A percentile compares a stretch with the other conserved stretches of the same genome.
Conservation (phyloP, 371 early-diverging fungal genomes). For the Mortierella sp. region DNA sequence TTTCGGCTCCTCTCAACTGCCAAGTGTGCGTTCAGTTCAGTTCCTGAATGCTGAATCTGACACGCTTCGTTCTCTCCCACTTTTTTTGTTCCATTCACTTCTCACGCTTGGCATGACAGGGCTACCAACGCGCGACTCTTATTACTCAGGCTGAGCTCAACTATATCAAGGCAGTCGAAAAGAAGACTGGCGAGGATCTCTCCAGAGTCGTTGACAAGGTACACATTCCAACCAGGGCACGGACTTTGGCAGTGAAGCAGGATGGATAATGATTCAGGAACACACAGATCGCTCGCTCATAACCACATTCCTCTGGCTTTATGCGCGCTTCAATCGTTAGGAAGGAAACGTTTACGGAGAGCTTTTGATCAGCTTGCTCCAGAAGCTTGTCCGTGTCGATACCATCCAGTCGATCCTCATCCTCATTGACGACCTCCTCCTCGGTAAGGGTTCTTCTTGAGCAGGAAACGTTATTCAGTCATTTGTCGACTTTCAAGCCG, state of each 20-base stretch:
- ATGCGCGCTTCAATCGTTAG: conserved; percentile 11
- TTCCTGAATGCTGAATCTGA: neutral
- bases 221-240: neutral
- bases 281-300: neutral
- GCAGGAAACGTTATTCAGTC: neutral
- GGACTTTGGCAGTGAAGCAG: neutral
- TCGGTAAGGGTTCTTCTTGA: conserved; percentile 61
- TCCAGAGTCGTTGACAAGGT: conserved; percentile 65
- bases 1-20: neutral
- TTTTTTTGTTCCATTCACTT: neutral
- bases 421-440: conserved; percentile 84
- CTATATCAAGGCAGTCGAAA: conserved; percentile 76
- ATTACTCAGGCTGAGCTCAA: conserved; percentile 86
- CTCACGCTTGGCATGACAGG: conserved; percentile 61
- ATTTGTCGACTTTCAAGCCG: neutral
- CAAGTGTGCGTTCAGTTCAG: neutral
- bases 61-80: neutral
- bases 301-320: neutral
- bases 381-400: conserved; percentile 87
- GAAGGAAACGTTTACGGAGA: conserved; percentile 64
- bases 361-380: conserved; percentile 77
- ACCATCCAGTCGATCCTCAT: conserved; percentile 92
- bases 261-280: neutral
- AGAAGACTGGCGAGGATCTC: conserved; percentile 63
- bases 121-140: conserved; percentile 90